These are phyloP conservation scores for Verbena officinalis DNA, from an alignment of 257 asterid species.

Conservation along the genomic window DNA sequence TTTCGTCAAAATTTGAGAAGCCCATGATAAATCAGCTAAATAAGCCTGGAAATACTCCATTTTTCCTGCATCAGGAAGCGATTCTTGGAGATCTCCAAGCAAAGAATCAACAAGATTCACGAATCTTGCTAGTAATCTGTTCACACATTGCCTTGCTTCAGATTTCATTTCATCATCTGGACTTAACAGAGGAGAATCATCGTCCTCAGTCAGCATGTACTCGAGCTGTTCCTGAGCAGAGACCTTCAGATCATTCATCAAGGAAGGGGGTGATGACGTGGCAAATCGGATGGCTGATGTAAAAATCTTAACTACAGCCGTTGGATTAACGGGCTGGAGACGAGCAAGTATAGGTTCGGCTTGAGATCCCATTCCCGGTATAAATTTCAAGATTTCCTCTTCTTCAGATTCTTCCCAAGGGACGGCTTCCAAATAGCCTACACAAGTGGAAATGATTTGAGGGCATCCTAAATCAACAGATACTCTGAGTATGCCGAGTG, in stretches of 20 bases:
- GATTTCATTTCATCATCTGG: conserved; percentile 57
- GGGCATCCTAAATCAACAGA: conserved; percentile 81
- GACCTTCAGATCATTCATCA: conserved; percentile 62
- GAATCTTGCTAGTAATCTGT: conserved; percentile 48
- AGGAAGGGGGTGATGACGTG: conserved; percentile 62
- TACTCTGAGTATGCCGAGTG: conserved; percentile 68
- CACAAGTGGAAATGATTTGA: conserved; percentile 63
- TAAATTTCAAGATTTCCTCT: conserved; percentile 73
- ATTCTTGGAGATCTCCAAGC: conserved; percentile 42
- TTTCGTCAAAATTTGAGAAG: conserved; percentile 63
- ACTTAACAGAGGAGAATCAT: conserved; percentile 72
- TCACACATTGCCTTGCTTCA: conserved; percentile 51
- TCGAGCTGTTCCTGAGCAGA: conserved; percentile 92
- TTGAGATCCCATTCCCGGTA: conserved; percentile 73
- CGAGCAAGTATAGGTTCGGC: conserved; percentile 72
- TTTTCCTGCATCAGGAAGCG: conserved; percentile 38
- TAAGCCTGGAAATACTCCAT: conserved; percentile 41
- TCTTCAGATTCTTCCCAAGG: conserved; percentile 98
- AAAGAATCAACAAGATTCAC: conserved; percentile 48
- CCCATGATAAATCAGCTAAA: conserved; percentile 73
- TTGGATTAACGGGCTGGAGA: conserved; percentile 69
- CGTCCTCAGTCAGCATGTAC: conserved; percentile 89
- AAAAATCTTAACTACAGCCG: conserved; percentile 54
- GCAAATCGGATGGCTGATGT: conserved; percentile 69
- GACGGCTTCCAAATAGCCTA: conserved; percentile 80